Percentiles rank a stretch among this genome's conserved stretches.
These are phyloP conservation scores for Wallacemonas collosoma DNA, from an alignment of 208 protist species.

Conservation along the genomic window DNA sequence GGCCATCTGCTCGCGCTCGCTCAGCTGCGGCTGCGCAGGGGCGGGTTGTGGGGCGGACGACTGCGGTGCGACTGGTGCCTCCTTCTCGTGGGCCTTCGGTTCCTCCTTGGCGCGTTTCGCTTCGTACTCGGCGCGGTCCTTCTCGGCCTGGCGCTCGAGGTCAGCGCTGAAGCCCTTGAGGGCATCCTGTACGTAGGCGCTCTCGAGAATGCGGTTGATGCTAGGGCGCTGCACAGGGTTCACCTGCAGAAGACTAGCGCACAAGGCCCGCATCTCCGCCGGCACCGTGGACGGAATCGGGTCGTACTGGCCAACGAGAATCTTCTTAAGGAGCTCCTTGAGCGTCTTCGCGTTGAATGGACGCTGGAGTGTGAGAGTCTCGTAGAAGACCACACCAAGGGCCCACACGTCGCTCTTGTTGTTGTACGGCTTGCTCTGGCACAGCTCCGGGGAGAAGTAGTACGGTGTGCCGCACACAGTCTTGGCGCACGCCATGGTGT, in stretches of 20 bases:
- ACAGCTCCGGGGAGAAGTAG: constrained; percentile 96
- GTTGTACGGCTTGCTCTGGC: constrained; percentile 94
- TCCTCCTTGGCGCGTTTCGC: constrained; percentile 36
- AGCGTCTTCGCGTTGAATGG: constrained; percentile 89
- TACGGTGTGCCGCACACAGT: constrained; percentile 96
- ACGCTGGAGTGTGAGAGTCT: constrained; percentile 87
- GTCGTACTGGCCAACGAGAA: constrained; percentile 85
- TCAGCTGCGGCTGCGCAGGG: constrained; percentile 55
- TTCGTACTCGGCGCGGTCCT: constrained; percentile 81
- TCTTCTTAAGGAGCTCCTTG: constrained; percentile 92
- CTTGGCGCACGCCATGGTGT: constrained; percentile 91
- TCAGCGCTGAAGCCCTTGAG: constrained; percentile 82
- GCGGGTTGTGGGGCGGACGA: constrained; percentile 17
- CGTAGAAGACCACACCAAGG: constrained; percentile 91
- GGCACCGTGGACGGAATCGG: constrained; percentile 80
- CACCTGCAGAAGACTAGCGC: constrained; percentile 79
- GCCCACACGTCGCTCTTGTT: constrained; percentile 95
- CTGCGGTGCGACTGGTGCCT: constrained; percentile 11
- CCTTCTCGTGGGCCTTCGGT: constrained; percentile 16
- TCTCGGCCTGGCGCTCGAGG: constrained; percentile 84
- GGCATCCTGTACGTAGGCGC: constrained; percentile 80
- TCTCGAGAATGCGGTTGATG: constrained; percentile 90
- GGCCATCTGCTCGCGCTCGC: constrained; percentile 87
- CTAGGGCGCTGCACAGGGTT: constrained; percentile 81
- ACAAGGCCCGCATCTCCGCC: constrained; percentile 79